phyloP scores from a whole-genome alignment of 164 flowering plant species.

The Magnolia kwangsiensis region DNA sequence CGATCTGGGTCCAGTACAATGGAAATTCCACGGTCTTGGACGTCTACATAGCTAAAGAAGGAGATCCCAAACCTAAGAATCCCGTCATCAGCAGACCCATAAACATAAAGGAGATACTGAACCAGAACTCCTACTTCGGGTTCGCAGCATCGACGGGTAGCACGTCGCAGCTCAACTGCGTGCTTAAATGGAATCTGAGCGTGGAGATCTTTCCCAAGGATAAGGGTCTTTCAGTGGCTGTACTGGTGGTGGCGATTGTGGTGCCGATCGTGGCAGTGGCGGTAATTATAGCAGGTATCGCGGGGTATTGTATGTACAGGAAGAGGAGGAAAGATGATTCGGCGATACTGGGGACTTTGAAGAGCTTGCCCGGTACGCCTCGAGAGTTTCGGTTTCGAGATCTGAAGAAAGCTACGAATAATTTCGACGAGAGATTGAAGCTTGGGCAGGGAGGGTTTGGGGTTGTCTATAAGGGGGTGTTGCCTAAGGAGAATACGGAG shows the following conservation, averaged over 20 bases:
- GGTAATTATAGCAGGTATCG: neutral
- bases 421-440: constrained; percentile 47
- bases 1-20: constrained; percentile 55
- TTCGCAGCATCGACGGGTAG: constrained; percentile 65
- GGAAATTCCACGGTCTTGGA: constrained; percentile 26
- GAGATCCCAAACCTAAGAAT: constrained; percentile 21
- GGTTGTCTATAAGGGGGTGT: constrained; percentile 52
- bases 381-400: constrained; percentile 53
- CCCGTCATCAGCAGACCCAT: constrained; percentile 33
- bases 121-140: constrained; percentile 48
- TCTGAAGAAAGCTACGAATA: constrained; percentile 57
- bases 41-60: constrained; percentile 41
- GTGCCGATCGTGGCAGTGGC: constrained; percentile 18
- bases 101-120: constrained; percentile 26
- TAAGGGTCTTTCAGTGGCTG: neutral
- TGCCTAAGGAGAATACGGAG: constrained; percentile 31
- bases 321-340: constrained; percentile 16
- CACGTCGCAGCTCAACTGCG: constrained; percentile 45
- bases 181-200: constrained; percentile 48
- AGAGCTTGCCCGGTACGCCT: constrained; percentile 56
- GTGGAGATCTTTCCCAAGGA: constrained; percentile 26
- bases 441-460: constrained; percentile 83
- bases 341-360: constrained; percentile 31
- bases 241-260: constrained; percentile 29
- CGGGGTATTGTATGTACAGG: constrained; percentile 17